These are phyloP conservation scores for Colletotrichum sp. DNA, from an alignment of 2,329 filamentous ascomycete genomes.

Conservation along the genomic window DNA sequence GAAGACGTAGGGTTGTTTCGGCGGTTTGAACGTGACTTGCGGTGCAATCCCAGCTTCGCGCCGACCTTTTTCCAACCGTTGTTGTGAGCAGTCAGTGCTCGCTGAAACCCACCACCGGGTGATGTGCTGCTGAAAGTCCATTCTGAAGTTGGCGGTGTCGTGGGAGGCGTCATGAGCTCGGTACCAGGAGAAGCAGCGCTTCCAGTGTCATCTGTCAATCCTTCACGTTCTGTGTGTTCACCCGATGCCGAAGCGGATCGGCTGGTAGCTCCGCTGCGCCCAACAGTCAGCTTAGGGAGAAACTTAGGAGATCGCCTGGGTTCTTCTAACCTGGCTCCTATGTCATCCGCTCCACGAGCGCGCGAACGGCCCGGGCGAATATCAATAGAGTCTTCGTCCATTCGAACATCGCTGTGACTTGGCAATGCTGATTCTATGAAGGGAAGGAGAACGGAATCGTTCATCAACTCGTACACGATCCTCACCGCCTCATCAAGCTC, in stretches of 20 bases:
- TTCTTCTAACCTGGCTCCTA: slow-evolving; percentile 36
- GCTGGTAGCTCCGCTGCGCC: slow-evolving; percentile 37
- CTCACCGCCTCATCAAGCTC: slow-evolving; percentile 81
- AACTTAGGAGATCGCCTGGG: slow-evolving; percentile 50
- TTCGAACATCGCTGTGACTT: slow-evolving; percentile 34
- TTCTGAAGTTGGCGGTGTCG: slow-evolving; percentile 69
- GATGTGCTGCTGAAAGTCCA: slow-evolving; percentile 55
- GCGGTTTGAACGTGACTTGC: slow-evolving; percentile 53
- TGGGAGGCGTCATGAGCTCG: slow-evolving; percentile 77
- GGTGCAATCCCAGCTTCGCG: slow-evolving; percentile 62
- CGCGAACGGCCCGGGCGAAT: slow-evolving; percentile 41
- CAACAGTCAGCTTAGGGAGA: slow-evolving; percentile 44
- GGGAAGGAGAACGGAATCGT: slow-evolving; percentile 90
- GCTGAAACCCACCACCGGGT: slow-evolving; percentile 57
- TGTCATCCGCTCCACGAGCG: slow-evolving; percentile 40
- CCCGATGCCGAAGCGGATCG: slow-evolving; percentile 50
- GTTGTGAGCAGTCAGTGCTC: slow-evolving; percentile 57
- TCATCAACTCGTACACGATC: slow-evolving; percentile 96
- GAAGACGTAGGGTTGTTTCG: slow-evolving; percentile 49
- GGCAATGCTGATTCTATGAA: slow-evolving; percentile 76
- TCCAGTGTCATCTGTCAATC: slow-evolving; percentile 68
- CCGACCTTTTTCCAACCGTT: slow-evolving; percentile 70
- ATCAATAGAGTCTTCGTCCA: slow-evolving; percentile 40
- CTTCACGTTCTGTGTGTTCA: slow-evolving; percentile 52
- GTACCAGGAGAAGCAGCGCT: slow-evolving; percentile 60